Evolutionary conservation across 192 early-diverging fungal genomes (phyloP), one percentile per base, ranked within the genome.

Genomic region (Backusella australiensis): DNA sequence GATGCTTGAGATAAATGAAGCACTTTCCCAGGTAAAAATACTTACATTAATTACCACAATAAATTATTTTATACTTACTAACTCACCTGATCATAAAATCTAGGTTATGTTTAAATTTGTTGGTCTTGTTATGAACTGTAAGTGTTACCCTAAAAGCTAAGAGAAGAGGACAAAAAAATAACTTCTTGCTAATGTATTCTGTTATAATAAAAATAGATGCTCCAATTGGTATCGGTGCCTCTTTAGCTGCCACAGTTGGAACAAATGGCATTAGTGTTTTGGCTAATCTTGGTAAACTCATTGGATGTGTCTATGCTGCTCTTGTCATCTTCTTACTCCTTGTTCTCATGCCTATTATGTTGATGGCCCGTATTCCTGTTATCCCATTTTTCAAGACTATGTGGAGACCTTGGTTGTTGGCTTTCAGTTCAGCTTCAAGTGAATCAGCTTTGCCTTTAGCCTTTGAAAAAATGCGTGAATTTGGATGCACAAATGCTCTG

Each of bases 371-470:
- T 9, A 69, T 93, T 9, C 87, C 90, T 14, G 65, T 90, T 66
- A 53, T 79, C 34, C 81, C 82, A 12, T 92, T 90, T 77, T 42
- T 77, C 39, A 74, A 76, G 17, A 80, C 86, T 26, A 82, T 91
- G 34, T 52, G 77, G 34, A 77, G 87, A 49, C 92, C 92, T 17
- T 86, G 91, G 76, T 41, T 92, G 53, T 88, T 93, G 75, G 91
- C 92, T 9, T 93, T 92, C 72, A 86, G 88, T 21, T 90, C 92
- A 35, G 92, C 92, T 39, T 91, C 90, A 5, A 89, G 87, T 35
- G 92, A 93, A 74, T 89, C 92, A 42, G 91, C 90, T 6, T 84
- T 93, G 8, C 89, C 89, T 4, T 83, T 84, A 44, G 92, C 90
- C 14, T 88, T 93, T 81, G 89, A 93, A 81, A 89, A 85, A 77